A percentile compares a stretch with the other conserved stretches of the same genome.
phyloP scores from a whole-genome alignment of 1,139 yeast species.

The Hansenula lynferdii region DNA sequence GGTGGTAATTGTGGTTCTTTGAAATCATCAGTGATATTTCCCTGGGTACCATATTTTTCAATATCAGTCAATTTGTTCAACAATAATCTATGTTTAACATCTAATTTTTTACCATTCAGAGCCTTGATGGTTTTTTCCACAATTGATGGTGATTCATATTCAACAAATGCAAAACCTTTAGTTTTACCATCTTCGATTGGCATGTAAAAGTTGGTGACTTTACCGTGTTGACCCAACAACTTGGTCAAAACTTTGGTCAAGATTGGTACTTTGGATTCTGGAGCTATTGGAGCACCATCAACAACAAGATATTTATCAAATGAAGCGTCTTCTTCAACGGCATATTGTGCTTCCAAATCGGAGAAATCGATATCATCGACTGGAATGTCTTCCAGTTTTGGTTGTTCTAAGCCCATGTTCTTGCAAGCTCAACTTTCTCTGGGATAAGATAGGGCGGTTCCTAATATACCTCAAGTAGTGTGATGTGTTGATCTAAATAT shows the following conservation, averaged over 20 bases:
- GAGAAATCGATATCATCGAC: slow-evolving; percentile 79
- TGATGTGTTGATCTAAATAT: no score
- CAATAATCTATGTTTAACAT: slow-evolving; percentile 84
- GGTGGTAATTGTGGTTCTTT: slow-evolving; percentile 67
- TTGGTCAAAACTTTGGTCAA: slow-evolving; percentile 83
- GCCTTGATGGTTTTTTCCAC: slow-evolving; percentile 79
- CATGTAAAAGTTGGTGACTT: slow-evolving; percentile 51
- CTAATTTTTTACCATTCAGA: slow-evolving; percentile 86
- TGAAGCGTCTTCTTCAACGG: slow-evolving; percentile 54
- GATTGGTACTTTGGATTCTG: slow-evolving; percentile 81
- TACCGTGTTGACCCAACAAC: slow-evolving; percentile 66
- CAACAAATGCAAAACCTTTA: slow-evolving; percentile 85
- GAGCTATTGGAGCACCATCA: slow-evolving; percentile 96
- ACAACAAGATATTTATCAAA: slow-evolving; percentile 80
- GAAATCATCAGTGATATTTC: slow-evolving; percentile 59
- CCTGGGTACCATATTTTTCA: slow-evolving; percentile 73
- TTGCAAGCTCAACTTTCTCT: no score
- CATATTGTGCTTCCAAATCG: slow-evolving; percentile 77
- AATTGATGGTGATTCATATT: slow-evolving; percentile 60
- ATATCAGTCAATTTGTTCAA: slow-evolving; percentile 83
- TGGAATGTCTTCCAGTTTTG: slow-evolving; percentile 34
- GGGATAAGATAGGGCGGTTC: no score
- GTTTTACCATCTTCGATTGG: slow-evolving; percentile 80
- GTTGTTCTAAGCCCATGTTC: slow-evolving; percentile 16
- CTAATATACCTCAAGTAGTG: no score